Base-by-base conservation (phyloP, 768 basidiomycete genomes). In the Coprinopsis sp. region DNA sequence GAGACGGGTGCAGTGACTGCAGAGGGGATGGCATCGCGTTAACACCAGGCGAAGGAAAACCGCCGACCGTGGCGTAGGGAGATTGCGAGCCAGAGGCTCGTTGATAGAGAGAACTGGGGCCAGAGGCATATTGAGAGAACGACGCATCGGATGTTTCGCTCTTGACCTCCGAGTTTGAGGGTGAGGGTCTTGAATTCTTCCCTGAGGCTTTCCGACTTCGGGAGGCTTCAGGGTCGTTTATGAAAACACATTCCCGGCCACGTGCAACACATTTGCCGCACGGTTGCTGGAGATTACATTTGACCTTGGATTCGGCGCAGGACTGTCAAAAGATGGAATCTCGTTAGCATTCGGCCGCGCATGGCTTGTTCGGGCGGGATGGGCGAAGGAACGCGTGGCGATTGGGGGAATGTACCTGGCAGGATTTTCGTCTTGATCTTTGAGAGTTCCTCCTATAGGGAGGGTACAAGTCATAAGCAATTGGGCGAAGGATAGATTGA, bases 231-330 rank as follows among this genome's bases (percentile, higher is more conserved):
- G 72, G 72, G 47, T 74, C 70, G 57, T 74, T 73, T 61, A 73
- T 70, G 60, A 84, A 86, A 30, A 83, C 58, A 59, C 84, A 87
- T 46, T 81, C 76, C 49, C 79, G 73, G 40, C 79, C 80, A 49
- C 82, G 74, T 38, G 77, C 64, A 31, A 68, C 65, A 60, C 84
- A 87, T 59, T 82, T 81, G 14, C 80, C 74, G 60, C 84, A 87
- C 14, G 84, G 84, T 47, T 70, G 75, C 52, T 80, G 74, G 5
- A 84, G 66, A 59, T 84, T 78, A 61, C 84, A 87, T 65, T 83
- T 85, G 12, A 84, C 76, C 64, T 87, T 86, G n/a, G 82, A 83
- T 53, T 82, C 80, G 2, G 82, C 83, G 60, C 84, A 87, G 16
- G 81, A 77, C 65, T 78, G 28, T 4, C 43, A 36, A 41, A 37